Conservation (phyloP, 139 green algal species). For the Deuterostichococcus epilithicus region DNA sequence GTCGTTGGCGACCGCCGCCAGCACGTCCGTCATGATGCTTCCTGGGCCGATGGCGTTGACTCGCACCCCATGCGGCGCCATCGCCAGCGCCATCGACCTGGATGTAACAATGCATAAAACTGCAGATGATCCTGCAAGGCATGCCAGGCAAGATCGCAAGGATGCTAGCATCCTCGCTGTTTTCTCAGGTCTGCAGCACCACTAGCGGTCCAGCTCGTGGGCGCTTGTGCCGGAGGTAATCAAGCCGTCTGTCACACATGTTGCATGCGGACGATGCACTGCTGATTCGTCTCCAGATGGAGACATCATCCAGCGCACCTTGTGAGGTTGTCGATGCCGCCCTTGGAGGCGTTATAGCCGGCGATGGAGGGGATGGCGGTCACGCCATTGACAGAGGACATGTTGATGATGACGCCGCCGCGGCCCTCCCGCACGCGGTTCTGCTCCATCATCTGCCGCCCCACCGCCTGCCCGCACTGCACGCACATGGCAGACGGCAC, state of each 20-base stretch:
- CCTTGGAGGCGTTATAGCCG: slow-evolving; percentile 79
- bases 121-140: no score
- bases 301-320: slow-evolving; percentile 21
- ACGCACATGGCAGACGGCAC: neutral
- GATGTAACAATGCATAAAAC: no score
- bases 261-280: no score
- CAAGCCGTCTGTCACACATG: no score
- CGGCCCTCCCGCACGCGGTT: slow-evolving; percentile 21
- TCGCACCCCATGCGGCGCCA: slow-evolving; percentile 72
- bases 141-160: no score
- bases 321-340: slow-evolving; percentile 82
- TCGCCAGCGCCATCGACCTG: slow-evolving; percentile 68
- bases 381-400: slow-evolving; percentile 77
- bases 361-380: slow-evolving; percentile 70
- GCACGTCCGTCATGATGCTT: slow-evolving; percentile 80
- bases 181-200: no score
- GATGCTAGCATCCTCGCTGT: no score
- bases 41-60: slow-evolving; percentile 83
- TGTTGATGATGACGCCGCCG: slow-evolving; percentile 78
- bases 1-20: slow-evolving; percentile 58
- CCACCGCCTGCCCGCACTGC: slow-evolving; percentile 56
- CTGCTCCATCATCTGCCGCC: slow-evolving; percentile 69
- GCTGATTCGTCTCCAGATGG: no score
- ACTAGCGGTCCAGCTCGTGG: no score
- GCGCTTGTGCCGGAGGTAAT: no score